phyloP scores from a whole-genome alignment of 2,329 filamentous ascomycete species.

The Purpureocillium lavendulum region DNA sequence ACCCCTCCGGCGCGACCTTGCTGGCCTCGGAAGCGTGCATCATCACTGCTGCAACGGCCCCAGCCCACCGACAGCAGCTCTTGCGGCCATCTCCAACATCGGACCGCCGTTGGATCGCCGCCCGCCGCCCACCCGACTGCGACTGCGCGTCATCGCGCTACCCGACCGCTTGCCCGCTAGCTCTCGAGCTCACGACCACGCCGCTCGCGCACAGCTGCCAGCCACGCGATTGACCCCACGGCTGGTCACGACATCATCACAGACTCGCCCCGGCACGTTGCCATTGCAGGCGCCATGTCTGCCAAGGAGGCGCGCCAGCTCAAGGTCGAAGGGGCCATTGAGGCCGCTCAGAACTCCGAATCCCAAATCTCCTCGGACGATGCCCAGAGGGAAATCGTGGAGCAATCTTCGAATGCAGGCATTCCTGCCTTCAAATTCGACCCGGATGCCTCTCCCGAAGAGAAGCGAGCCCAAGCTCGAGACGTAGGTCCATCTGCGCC shows the following conservation, averaged over 20 bases:
- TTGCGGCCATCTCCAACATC: background rate
- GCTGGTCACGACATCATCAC: background rate
- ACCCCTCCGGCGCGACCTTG: too few relatives aligned
- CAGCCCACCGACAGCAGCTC: background rate
- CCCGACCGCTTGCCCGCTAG: slow-evolving; percentile 1
- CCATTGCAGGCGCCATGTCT: slow-evolving; percentile 19
- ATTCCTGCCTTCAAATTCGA: slow-evolving; percentile 78
- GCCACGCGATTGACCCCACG: background rate
- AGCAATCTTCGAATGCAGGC: slow-evolving; percentile 72
- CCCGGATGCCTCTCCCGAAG: slow-evolving; percentile 70
- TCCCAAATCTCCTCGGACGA: slow-evolving; percentile 59
- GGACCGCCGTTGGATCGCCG: too few relatives aligned
- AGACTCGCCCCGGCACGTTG: slow-evolving; percentile 2
- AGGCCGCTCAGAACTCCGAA: slow-evolving; percentile 66
- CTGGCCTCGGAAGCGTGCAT: too few relatives aligned
- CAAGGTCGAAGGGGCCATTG: slow-evolving; percentile 72
- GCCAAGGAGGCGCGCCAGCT: slow-evolving; percentile 46
- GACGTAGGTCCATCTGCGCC: slow-evolving; percentile 47
- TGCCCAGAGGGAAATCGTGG: slow-evolving; percentile 64
- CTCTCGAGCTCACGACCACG: slow-evolving; percentile 2
- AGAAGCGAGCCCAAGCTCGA: slow-evolving; percentile 75
- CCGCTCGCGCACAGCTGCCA: too few relatives aligned
- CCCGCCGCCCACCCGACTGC: too few relatives aligned
- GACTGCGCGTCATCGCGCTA: background rate
- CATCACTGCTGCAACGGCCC: too few relatives aligned